phyloP scores from a whole-genome alignment of 2,329 filamentous ascomycete species.

The Periconia sp. region DNA sequence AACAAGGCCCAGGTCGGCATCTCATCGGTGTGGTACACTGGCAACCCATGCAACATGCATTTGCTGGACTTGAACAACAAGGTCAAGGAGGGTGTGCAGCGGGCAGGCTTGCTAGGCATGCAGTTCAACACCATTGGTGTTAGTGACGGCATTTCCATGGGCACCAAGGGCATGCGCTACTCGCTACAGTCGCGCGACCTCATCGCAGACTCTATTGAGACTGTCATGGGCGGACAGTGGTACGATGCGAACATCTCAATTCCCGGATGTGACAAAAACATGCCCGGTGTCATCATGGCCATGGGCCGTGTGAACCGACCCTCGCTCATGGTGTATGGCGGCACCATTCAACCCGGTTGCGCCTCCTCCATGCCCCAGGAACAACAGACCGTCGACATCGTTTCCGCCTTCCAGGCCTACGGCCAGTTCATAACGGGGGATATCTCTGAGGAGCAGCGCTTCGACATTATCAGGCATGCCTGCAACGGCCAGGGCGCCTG shows the following conservation, averaged over 20 bases:
- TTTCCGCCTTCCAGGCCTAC: constrained; percentile 97
- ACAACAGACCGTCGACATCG: constrained; percentile 83
- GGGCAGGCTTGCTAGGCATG: constrained; percentile 85
- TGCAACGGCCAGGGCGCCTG: constrained; percentile 85
- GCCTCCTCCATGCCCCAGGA: constrained; percentile 68
- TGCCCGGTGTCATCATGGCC: constrained; percentile 72
- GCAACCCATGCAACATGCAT: constrained; percentile 99
- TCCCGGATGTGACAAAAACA: constrained; percentile 99
- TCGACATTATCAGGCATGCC: constrained; percentile 92
- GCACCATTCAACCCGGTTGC: constrained; percentile 91
- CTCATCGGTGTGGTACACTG: constrained; percentile 96
- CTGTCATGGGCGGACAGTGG: constrained; percentile 98
- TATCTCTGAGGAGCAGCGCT: constrained; percentile 88
- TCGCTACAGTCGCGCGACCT: constrained; percentile 93
- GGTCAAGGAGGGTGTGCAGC: constrained; percentile 73
- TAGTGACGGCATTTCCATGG: constrained; percentile 97
- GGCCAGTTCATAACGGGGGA: constrained; percentile 92
- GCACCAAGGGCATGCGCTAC: constrained; percentile 95
- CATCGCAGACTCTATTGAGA: constrained; percentile 98
- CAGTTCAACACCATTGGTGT: constrained; percentile 99
- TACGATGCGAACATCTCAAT: constrained; percentile 98
- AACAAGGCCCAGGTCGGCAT: constrained; percentile 97
- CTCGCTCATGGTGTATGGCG: constrained; percentile 96
- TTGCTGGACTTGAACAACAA: constrained; percentile 84
- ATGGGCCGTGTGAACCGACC: constrained; percentile 96